Evolutionary conservation across 495 filamentous ascomycete species (phyloP), one percentile per base, ranked within the genome.

Genomic region (Xylaria palmicola): DNA sequence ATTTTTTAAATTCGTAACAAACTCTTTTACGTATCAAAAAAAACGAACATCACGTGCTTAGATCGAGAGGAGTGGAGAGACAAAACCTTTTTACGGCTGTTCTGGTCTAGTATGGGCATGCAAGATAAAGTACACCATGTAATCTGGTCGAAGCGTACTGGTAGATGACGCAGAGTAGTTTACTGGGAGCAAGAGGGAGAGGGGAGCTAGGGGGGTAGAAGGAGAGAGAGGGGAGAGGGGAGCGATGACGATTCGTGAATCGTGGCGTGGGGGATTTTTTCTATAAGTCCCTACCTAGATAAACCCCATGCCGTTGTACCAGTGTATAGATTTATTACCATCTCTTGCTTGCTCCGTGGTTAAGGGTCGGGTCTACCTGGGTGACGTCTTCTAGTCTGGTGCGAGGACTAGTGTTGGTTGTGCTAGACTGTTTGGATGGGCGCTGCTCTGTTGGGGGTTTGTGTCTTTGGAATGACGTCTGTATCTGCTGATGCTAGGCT

Each of bases 251-350:
- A 45, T 41, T 34, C 2, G 37, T 51, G 58, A 40, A n/a, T 48
- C 22, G 43, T 54, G 41, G 62, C 56, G 56, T 39, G 41, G 51
- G 44, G 49, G 48, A n/a, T n/a, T 48, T 50, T 62, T 44, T 64
- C 55, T 30, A 59, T 62, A 45, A 43, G 22, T 60, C 4, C n/a
- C n/a, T n/a, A n/a, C n/a, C n/a, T n/a, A n/a, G n/a, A n/a, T n/a
- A n/a, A 41, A 41, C 55, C 64, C 50, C 47, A 47, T 50, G 65
- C 65, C 70, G 37, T 66, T 73, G 68, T 73, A 71, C 68, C 69
- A 73, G 68, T 73, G 66, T 71, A 71, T 71, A 71, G 66, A 73
- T 54, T 60, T 67, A 67, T 67, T 62, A 65, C 36, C 9, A 47
- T 47, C 13, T 22, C 34, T 49, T n/a, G n/a, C n/a, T n/a, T n/a